Evolutionary conservation across 177 flowering plant genomes (phyloP).

Genomic region (Vitis hybrid): DNA sequence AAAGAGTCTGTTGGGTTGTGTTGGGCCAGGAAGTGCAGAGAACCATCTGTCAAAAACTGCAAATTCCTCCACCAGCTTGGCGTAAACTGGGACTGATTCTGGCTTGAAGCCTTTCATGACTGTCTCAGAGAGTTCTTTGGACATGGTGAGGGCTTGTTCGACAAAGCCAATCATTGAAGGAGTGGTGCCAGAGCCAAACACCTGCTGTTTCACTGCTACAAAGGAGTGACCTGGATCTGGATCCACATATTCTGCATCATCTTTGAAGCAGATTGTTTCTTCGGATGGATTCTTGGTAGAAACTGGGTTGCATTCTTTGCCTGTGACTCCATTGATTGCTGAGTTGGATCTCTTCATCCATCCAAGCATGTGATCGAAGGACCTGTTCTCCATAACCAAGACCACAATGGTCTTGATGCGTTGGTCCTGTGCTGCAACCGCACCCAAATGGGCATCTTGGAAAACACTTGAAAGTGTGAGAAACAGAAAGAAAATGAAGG

Average conservation of each 20-base stretch:
- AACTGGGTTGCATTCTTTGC: constrained; percentile 59
- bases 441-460: constrained; percentile 11
- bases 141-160: constrained; percentile 54
- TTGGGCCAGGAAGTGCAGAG: constrained; percentile 72
- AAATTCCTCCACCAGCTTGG: constrained; percentile 45
- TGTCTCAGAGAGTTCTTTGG: constrained; percentile 45
- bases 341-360: constrained; percentile 76
- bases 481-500: constrained; percentile 30
- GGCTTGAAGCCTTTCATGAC: constrained; percentile 77
- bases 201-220: constrained; percentile 58
- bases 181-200: constrained; percentile 43
- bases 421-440: constrained; percentile 23
- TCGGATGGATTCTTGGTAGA: constrained; percentile 28
- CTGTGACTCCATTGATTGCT: constrained; percentile 63
- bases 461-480: constrained; percentile 25
- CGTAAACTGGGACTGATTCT: constrained; percentile 54
- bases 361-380: constrained; percentile 79
- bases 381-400: constrained; percentile 66
- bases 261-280: constrained; percentile 43
- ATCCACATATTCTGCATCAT: constrained; percentile 65
- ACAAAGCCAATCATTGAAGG: constrained; percentile 74
- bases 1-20: constrained; percentile 74
- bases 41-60: constrained; percentile 77
- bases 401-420: constrained; percentile 73
- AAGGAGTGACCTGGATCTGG: constrained; percentile 82